Conservation (phyloP, 148 eudicot genomes). For the Fagopyrum esculentum region DNA sequence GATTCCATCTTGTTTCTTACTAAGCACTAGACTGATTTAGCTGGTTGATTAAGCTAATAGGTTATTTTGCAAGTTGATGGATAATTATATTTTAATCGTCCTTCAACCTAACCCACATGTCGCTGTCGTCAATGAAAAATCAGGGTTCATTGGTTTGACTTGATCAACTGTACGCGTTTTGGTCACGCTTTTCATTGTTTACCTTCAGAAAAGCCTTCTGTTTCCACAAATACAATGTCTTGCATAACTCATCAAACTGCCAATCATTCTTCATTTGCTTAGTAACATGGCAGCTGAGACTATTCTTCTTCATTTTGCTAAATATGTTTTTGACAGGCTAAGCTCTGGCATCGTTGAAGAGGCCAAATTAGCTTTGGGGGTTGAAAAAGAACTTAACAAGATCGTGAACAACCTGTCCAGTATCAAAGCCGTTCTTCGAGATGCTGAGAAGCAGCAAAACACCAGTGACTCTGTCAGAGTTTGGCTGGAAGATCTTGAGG, state of each 20-base stretch:
- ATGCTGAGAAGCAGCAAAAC: conserved; percentile 20
- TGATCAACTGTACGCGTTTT: too few species aligned
- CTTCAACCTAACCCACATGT: too few species aligned
- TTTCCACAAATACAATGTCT: not conserved
- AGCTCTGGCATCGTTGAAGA: not conserved
- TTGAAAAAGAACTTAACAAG: conserved; percentile 8
- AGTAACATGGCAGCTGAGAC: conserved; percentile 4
- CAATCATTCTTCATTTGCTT: too few species aligned
- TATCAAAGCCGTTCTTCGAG: conserved; percentile 19
- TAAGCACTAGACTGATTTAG: too few species aligned
- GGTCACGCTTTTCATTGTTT: too few species aligned
- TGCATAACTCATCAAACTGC: not conserved
- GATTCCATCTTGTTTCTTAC: too few species aligned
- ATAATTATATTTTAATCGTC: too few species aligned
- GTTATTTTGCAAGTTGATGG: too few species aligned
- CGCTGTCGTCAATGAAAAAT: too few species aligned
- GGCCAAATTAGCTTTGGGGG: not conserved
- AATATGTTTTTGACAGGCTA: not conserved
- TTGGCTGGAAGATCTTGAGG: conserved; percentile 21
- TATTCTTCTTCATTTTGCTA: not conserved
- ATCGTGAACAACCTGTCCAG: conserved; percentile 18
- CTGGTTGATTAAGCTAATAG: too few species aligned
- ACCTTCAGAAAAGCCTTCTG: not conserved
- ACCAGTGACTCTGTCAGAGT: not conserved
- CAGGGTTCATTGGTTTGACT: too few species aligned